Conservation (phyloP, 2,329 filamentous ascomycete species). For the Xylariaceae sp. region DNA sequence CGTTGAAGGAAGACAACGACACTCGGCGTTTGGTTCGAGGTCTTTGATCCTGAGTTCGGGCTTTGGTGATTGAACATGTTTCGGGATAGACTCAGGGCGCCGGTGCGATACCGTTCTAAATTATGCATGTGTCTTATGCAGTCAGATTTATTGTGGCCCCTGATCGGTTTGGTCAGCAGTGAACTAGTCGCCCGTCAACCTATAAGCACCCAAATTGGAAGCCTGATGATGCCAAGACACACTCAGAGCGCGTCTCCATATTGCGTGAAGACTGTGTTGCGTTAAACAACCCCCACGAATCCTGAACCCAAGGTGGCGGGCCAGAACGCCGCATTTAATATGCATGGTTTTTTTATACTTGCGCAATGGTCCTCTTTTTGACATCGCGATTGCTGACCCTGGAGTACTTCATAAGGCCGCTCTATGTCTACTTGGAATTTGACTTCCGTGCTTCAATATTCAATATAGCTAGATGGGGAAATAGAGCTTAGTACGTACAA, state of each 20-base stretch:
- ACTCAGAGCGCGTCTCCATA: background rate
- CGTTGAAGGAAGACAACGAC: background rate
- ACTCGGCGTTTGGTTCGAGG: background rate
- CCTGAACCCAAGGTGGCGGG: background rate
- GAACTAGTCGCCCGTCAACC: background rate
- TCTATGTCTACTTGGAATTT: no score
- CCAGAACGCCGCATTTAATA: background rate
- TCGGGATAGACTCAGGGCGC: background rate
- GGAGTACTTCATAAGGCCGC: no score
- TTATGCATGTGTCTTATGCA: background rate
- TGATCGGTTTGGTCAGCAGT: background rate
- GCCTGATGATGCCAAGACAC: background rate
- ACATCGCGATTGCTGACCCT: background rate
- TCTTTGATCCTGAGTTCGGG: background rate
- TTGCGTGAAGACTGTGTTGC: background rate
- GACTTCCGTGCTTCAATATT: no score
- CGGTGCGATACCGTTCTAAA: background rate
- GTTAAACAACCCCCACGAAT: background rate
- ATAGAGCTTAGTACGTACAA: no score
- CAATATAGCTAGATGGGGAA: no score
- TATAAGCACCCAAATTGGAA: background rate
- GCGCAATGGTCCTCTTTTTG: background rate
- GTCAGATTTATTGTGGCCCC: background rate
- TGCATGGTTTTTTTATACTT: background rate
- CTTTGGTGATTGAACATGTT: background rate